Evolutionary conservation across 257 asterid species (phyloP).

Genomic region (Ehretia macrophylla): DNA sequence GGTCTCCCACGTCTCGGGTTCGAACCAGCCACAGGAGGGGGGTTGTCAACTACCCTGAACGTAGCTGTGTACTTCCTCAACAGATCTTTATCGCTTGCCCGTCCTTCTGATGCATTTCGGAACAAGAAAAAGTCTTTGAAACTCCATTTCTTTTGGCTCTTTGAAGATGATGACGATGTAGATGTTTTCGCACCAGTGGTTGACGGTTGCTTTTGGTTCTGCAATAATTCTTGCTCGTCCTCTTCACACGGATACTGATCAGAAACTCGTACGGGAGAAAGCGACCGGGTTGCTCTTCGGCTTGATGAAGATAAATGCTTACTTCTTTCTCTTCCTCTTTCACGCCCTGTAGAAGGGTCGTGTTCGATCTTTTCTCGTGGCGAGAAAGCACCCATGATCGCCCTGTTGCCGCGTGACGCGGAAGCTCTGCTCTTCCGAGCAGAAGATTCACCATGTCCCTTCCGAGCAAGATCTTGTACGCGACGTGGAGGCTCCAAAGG

Average conservation of each 20-base stretch:
- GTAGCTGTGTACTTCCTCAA: conserved; percentile 29
- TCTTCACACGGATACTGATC: conserved; percentile 29
- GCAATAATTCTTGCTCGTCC: conserved; percentile 3
- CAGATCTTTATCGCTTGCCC: conserved; percentile 40
- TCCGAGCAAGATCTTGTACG: conserved; percentile 1
- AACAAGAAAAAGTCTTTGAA: conserved; percentile 45
- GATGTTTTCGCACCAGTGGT: conserved; percentile 4
- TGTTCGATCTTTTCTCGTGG: conserved; percentile 7
- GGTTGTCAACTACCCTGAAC: conserved; percentile 10
- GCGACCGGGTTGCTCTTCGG: conserved; percentile 56
- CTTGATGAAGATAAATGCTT: conserved; percentile 27
- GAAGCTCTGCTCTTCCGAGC: not conserved
- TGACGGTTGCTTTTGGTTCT: conserved; percentile 1
- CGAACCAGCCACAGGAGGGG: conserved; percentile 14
- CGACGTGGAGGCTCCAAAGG: conserved; percentile 20
- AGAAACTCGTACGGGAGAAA: conserved; percentile 52
- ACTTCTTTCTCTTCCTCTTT: conserved; percentile 46
- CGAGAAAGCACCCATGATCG: conserved; percentile 19
- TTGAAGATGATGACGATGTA: not conserved
- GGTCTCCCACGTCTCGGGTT: conserved; percentile 31
- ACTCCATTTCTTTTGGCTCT: conserved; percentile 35
- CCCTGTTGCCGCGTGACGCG: conserved; percentile 11
- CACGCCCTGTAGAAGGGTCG: conserved; percentile 7
- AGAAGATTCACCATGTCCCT: not conserved
- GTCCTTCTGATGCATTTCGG: conserved; percentile 52